phyloP scores from a whole-genome alignment of 2,329 filamentous ascomycete species.

The Blastomyces parvus region DNA sequence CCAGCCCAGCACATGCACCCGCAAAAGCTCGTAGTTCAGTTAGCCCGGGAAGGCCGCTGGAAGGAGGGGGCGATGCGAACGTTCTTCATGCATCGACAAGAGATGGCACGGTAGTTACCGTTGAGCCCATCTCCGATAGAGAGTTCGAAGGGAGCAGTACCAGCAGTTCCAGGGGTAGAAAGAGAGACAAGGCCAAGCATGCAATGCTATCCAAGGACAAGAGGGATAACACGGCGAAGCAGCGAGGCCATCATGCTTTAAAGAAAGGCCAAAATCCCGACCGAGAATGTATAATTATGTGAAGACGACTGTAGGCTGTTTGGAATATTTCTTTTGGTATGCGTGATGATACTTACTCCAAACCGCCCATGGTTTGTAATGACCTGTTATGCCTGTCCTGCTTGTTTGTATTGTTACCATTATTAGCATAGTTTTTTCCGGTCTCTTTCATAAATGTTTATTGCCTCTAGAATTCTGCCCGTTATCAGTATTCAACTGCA shows the following conservation, averaged over 20 bases:
- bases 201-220: constrained; percentile 4
- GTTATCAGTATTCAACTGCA: background rate
- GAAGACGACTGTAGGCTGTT: constrained; percentile 10
- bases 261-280: constrained; percentile 25
- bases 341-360: background rate
- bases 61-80: background rate
- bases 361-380: background rate
- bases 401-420: background rate
- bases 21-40: background rate
- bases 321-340: constrained; percentile 1
- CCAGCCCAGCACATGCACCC: background rate
- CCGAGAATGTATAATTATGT: constrained; percentile 38
- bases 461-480: background rate
- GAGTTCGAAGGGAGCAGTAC: background rate
- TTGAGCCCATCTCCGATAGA: background rate
- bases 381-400: background rate
- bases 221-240: background rate
- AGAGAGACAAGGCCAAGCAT: constrained; percentile 1
- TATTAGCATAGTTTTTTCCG: background rate
- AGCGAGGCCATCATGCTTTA: background rate
- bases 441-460: too few relatives aligned
- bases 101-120: background rate
- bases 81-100: background rate
- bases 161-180: background rate
- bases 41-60: background rate